Evolutionary conservation across 2,329 filamentous ascomycete genomes (phyloP).

Genomic region (Akanthomyces muscarius): DNA sequence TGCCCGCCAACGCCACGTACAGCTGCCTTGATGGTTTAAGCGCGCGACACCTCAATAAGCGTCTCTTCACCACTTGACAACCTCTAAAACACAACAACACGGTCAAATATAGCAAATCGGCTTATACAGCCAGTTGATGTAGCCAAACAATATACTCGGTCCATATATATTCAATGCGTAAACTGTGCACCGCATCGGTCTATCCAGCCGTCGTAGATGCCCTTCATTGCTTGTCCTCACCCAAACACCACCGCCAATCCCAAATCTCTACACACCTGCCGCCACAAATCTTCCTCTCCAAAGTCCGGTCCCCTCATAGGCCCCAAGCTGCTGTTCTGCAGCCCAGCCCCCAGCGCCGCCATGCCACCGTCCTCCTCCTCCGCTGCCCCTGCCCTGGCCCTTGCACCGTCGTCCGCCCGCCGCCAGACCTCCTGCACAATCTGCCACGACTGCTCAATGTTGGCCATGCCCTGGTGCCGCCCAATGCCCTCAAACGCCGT

Average conservation of each 20-base stretch:
- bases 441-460: slow-evolving; percentile 58
- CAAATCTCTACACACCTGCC: slow-evolving; percentile 54
- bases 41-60: neutral
- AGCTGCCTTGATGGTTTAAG: neutral
- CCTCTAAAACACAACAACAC: neutral
- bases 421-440: slow-evolving; percentile 61
- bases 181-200: neutral
- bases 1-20: neutral
- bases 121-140: neutral
- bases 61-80: neutral
- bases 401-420: slow-evolving; percentile 38
- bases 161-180: neutral
- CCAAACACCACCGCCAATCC: slow-evolving; percentile 59
- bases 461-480: slow-evolving; percentile 59
- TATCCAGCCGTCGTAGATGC: neutral
- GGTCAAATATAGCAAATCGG: no score
- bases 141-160: neutral
- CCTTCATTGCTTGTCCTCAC: slow-evolving; percentile 27
- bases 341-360: neutral
- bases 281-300: slow-evolving; percentile 44
- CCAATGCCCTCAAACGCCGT: slow-evolving; percentile 51
- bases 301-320: neutral
- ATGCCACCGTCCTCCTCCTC: slow-evolving; percentile 18
- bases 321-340: neutral
- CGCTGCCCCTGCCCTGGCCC: slow-evolving; percentile 10